Evolutionary conservation across 2,329 filamentous ascomycete species (phyloP), one percentile per base, ranked within the genome.

Genomic region (Pleoardoris graminearum): DNA sequence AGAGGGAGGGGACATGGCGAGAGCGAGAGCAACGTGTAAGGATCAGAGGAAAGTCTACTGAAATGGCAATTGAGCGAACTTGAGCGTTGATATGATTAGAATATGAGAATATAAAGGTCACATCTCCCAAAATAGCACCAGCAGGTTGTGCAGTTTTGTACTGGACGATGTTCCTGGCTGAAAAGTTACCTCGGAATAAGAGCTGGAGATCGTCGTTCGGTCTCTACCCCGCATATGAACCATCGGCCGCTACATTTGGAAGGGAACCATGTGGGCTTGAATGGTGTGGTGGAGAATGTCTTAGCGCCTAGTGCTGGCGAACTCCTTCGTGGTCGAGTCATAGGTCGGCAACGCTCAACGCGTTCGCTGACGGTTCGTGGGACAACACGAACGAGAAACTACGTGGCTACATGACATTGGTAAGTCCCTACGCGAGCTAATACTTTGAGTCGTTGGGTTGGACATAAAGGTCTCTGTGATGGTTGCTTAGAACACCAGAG

Each of bases 1-100:
- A 11, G 69, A 70, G 19, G 70, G 70, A 22, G 70, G 70, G 11
- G 66, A 51, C 66, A 69, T 67, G 23, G 21, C 16, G 39, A 33
- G 6, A 19, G 21, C 2, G 14, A 16, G 38, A 12, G 10, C 8
- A 7, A 11, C 11, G 8, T 16, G 7, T 7, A 4, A 3, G 4
- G 7, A 21, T 14, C 7, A 7, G 7, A 12, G 27, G 36, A 14
- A 4, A 17, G 21, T 11, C 7, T 17, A 16, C 4, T 16, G 17
- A n/a, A 8, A 17, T 36, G 3, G 14, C 10, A 29, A 33, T 8
- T 5, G 33, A 17, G 33, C 8, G 16, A 17, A 16, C 33, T 8
- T n/a, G 12, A 12, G 30, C 12, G 4, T 32, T 32, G 10, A n/a
- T n/a, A n/a, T n/a, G n/a, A n/a, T n/a, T n/a, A n/a, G n/a, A n/a